Conservation (phyloP, 139 green algal genomes). For the Zygnema circumcarinatum region DNA sequence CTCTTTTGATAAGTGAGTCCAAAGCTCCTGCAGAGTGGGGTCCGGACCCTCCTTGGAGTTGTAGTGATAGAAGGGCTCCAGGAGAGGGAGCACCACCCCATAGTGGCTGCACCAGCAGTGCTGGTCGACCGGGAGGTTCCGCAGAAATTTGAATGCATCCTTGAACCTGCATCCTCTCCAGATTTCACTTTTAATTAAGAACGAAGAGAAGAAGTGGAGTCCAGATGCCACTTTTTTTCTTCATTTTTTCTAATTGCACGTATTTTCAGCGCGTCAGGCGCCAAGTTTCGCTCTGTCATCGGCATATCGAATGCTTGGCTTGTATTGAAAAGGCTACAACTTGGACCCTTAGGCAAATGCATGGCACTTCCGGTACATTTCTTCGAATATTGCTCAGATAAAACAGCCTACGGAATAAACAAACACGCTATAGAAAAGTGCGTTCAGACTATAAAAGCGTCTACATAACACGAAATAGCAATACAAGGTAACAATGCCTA, state of each 20-base stretch:
- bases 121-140: not conserved
- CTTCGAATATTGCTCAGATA: too few relatives aligned
- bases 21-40: conserved; percentile 17
- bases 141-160: conserved; percentile 33
- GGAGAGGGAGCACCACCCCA: conserved; percentile 7
- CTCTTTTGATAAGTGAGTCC: conserved; percentile 21
- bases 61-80: conserved; percentile 55
- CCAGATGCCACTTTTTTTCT: not conserved
- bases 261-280: not conserved
- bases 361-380: too few relatives aligned
- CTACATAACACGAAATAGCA: not conserved
- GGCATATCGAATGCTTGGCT: not conserved
- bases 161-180: conserved; percentile 48
- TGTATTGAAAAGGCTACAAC: not conserved
- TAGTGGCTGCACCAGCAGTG: conserved; percentile 39
- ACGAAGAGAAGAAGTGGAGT: not conserved
- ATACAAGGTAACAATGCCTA: not conserved
- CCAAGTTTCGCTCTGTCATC: not conserved
- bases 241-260: not conserved
- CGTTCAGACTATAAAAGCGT: too few relatives aligned
- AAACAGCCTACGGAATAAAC: too few relatives aligned
- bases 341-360: not conserved
- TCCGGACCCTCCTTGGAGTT: not conserved
- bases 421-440: too few relatives aligned
- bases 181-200: too few relatives aligned